Evolutionary conservation across 2,329 filamentous ascomycete species (phyloP), one percentile per base, ranked within the genome.

Genomic region (Fusarium beomiforme): DNA sequence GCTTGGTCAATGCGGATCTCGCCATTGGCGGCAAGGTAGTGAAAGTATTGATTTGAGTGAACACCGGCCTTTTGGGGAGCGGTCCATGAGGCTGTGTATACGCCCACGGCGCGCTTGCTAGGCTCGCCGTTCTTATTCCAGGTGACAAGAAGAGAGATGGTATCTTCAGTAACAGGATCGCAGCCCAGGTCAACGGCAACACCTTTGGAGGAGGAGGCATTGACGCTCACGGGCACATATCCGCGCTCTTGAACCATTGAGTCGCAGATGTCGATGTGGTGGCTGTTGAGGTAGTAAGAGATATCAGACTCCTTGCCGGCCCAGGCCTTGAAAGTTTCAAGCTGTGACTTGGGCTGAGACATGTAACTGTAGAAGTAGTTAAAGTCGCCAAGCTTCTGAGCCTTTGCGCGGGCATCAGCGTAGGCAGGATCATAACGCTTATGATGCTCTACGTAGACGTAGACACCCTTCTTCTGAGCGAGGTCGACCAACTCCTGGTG

Each of bases 291-390:
- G 83, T 98, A 98, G 85, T 98, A 98, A 13, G 92, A 95, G 76
- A 98, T 98, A 81, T 98, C 95, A 33, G 92, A 95, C 75, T 97
- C 94, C 76, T 91, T 90, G 70, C 95, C 95, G 1, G 95, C 95
- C 94, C 94, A 97, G 6, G 94, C 92, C 82, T 94, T 95, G 90
- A 97, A 97, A 1, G 94, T 97, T 85, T 97, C 93, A 50, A 97
- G 88, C 83, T 97, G 94, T 54, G 88, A 93, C 84, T 97, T 97
- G 67, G 92, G 93, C 85, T 97, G 94, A 53, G 91, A 93, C 94
- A 97, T 97, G 88, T 98, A 98, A 76, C 89, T 92, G 87, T 97
- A 98, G 81, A 97, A 98, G 87, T 98, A 98, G 86, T 97, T 97
- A 89, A 98, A 98, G 83, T 97, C 94, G 71, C 95, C 95, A 11